phyloP scores from a whole-genome alignment of 2,329 filamentous ascomycete genomes.

The Rugonectria rugulosa region DNA sequence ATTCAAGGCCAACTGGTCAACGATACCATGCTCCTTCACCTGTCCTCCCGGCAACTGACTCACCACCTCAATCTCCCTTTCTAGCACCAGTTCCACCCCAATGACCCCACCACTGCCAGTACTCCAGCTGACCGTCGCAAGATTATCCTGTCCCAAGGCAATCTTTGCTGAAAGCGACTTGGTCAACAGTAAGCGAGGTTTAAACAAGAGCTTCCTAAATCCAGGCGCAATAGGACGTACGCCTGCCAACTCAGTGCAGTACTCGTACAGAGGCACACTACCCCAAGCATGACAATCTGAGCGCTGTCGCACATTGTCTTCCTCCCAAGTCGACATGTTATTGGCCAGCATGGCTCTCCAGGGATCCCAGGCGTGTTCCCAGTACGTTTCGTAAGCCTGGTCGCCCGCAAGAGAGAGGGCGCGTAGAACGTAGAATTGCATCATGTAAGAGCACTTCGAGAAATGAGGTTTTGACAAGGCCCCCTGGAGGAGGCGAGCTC shows the following conservation, averaged over 20 bases:
- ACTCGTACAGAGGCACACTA: conserved; percentile 23
- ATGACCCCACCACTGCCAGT: neutral
- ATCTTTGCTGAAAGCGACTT: conserved; percentile 10
- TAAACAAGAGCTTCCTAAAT: conserved; percentile 14
- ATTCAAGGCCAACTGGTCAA: neutral
- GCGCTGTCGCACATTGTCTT: conserved; percentile 23
- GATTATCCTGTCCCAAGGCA: conserved; percentile 13
- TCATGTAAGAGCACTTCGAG: conserved; percentile 24
- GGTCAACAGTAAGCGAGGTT: conserved; percentile 17
- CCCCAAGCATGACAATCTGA: conserved; percentile 27
- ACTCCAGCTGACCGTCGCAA: conserved; percentile 16
- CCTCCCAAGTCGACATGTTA: conserved; percentile 26
- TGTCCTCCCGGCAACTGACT: conserved; percentile 12
- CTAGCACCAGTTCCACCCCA: conserved; percentile 9
- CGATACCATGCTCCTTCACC: conserved; percentile 5
- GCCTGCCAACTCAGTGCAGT: conserved; percentile 22
- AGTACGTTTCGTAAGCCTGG: conserved; percentile 14
- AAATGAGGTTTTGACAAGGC: conserved; percentile 9
- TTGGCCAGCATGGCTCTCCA: conserved; percentile 21
- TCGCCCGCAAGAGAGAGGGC: conserved; percentile 20
- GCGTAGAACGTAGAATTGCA: conserved; percentile 22
- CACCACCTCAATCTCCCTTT: conserved; percentile 5
- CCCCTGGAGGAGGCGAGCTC: conserved; percentile 11
- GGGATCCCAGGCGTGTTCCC: conserved; percentile 19
- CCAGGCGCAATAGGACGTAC: conserved; percentile 10